phyloP scores from a whole-genome alignment of 371 early-diverging fungal species.

The Umbelopsis sp. region DNA sequence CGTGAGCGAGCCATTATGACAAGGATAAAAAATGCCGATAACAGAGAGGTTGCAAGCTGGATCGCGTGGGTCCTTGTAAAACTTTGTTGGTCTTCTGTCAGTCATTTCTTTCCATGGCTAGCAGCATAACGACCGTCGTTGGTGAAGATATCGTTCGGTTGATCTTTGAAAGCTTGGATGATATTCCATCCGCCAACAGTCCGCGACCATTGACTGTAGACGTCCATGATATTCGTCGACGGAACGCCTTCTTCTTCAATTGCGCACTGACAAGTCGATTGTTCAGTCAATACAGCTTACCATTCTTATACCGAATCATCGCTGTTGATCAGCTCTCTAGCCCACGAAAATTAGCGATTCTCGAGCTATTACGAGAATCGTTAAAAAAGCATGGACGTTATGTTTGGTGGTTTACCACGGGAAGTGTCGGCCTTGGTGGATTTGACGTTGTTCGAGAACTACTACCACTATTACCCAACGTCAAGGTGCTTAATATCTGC shows the following conservation, averaged over 20 bases:
- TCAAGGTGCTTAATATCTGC: constrained; percentile 9
- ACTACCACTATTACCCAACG: constrained; percentile 8
- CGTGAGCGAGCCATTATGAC: too few relatives aligned
- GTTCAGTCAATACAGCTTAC: background rate
- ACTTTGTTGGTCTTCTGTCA: background rate
- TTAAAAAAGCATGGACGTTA: background rate
- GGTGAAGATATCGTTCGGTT: background rate
- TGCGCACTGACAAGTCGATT: background rate
- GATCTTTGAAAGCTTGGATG: constrained; percentile 10
- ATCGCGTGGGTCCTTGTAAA: too few relatives aligned
- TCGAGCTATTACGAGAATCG: constrained; percentile 9
- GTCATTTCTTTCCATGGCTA: background rate
- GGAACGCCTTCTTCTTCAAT: constrained; percentile 8
- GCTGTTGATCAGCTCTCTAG: constrained; percentile 1
- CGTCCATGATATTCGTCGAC: background rate
- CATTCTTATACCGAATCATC: constrained; percentile 13
- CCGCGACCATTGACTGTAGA: background rate
- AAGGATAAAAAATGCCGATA: too few relatives aligned
- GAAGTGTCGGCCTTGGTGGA: constrained; percentile 5
- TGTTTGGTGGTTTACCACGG: constrained; percentile 9
- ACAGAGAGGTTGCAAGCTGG: too few relatives aligned
- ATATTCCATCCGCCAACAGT: background rate
- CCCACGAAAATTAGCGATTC: background rate
- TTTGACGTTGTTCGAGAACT: constrained; percentile 12
- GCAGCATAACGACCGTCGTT: background rate